Conservation (phyloP, 139 green algal genomes). For the Closterium sp. region DNA sequence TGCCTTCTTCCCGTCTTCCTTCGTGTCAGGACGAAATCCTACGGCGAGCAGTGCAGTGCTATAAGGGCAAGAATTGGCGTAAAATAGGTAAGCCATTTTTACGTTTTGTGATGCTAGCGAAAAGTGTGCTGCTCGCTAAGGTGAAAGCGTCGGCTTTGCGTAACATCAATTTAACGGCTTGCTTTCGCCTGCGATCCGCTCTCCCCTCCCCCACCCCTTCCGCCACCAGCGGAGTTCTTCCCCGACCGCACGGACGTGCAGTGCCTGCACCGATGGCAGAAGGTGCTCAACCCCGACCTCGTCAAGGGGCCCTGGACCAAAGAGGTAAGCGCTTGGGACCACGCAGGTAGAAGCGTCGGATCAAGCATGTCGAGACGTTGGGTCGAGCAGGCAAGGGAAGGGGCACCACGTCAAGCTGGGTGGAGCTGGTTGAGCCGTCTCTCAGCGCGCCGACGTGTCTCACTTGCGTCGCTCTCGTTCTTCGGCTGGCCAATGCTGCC, state of each 20-base stretch:
- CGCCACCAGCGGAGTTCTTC: conserved; percentile 74
- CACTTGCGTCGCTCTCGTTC: background rate
- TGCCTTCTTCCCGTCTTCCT: background rate
- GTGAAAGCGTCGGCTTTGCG: too few species aligned
- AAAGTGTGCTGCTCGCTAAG: background rate
- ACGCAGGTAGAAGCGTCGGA: background rate
- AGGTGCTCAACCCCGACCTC: conserved; percentile 82
- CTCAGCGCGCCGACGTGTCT: background rate
- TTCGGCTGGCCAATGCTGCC: background rate
- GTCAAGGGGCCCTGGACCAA: conserved; percentile 80
- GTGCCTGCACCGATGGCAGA: conserved; percentile 87
- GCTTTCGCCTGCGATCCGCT: background rate
- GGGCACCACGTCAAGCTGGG: background rate
- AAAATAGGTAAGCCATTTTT: conserved; percentile 68
- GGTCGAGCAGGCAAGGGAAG: background rate
- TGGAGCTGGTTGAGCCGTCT: background rate
- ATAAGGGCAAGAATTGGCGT: conserved; percentile 82
- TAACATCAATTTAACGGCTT: too few species aligned
- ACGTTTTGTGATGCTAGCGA: background rate
- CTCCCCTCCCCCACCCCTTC: background rate
- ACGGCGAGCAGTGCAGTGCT: conserved; percentile 66
- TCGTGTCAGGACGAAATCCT: conserved; percentile 75
- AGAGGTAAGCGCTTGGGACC: conserved; percentile 25
- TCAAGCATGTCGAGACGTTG: background rate
- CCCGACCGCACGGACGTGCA: conserved; percentile 77